These are phyloP conservation scores for Aspergillus ochraceoroseus DNA, from an alignment of 2,329 filamentous ascomycete species.

Conservation along the genomic window DNA sequence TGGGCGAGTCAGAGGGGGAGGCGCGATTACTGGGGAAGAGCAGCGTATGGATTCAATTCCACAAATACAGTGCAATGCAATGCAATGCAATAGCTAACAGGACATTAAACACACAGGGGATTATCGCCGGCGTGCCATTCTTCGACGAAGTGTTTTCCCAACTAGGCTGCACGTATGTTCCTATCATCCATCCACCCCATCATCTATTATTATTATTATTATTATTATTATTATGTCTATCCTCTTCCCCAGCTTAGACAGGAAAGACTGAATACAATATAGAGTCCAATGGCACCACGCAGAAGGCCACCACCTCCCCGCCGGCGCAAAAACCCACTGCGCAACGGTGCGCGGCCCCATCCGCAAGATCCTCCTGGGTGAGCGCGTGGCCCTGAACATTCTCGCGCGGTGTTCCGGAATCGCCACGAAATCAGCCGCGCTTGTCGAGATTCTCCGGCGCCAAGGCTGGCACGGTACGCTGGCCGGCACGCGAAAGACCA, in stretches of 20 bases:
- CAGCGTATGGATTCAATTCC: conserved; percentile 38
- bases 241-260: too few relatives aligned
- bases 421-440: conserved; percentile 57
- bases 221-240: too few relatives aligned
- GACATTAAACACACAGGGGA: conserved; percentile 48
- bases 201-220: too few relatives aligned
- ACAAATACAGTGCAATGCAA: background rate
- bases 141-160: conserved; percentile 90
- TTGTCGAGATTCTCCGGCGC: conserved; percentile 51
- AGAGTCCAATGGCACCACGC: conserved; percentile 78
- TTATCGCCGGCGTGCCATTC: conserved; percentile 89
- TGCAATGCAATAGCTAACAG: background rate
- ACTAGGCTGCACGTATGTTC: conserved; percentile 68
- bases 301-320: conserved; percentile 67
- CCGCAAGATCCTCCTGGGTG: conserved; percentile 78
- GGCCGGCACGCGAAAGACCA: conserved; percentile 96
- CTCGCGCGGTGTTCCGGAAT: conserved; percentile 88
- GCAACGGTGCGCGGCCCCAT: conserved; percentile 84
- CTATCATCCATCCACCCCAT: background rate
- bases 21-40: conserved; percentile 55
- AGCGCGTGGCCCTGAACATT: conserved; percentile 86
- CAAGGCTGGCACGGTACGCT: conserved; percentile 75
- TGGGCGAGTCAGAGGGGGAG: conserved; percentile 55
- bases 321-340: conserved; percentile 53
- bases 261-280: conserved; percentile 2